Evolutionary conservation across 805 yeast genomes (phyloP), one percentile per base, ranked within the genome.

Genomic region (Myxozyma neotropica): DNA sequence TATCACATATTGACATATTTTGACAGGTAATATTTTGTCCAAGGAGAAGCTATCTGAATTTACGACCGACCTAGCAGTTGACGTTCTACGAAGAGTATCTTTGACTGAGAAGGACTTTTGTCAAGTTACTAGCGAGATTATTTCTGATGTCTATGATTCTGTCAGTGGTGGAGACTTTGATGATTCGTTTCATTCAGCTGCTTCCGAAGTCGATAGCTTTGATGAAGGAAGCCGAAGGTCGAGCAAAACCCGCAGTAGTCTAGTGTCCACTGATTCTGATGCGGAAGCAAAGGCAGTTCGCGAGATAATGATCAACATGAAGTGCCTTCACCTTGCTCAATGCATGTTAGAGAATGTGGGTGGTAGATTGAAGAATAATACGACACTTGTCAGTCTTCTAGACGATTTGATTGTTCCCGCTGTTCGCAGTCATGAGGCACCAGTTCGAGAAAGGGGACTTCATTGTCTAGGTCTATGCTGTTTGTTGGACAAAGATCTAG

Each of bases 21-120:
- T 35, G n/a, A 10, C 33, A 58, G 55, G 61, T 24, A 57, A 62
- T n/a, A 67, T 72, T 1, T 51, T 73, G 58, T 79, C 85, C 0
- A 78, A 81, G 43, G 86, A 83, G 53, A 77, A 80, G 15, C 75
- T 88, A 26, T 73, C 83, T 1, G 89, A 83, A 58, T 70, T 74
- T 5, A 75, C 85, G 31, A 79, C 84, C 26, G 80, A 80, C 39
- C 77, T 81, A 12, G 79, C 88, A 2, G 78, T 89, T 63, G 78
- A 81, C 52, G 88, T 91, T 1, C 79, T 92, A 64, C 79, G 84
- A 39, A 86, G 83, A 64, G 74, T 89, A 10, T 87, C 96, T 0
- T 83, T 86, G 21, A 88, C 81, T 70, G 96, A 90, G 68, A 81
- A 85, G 56, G 96, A 93, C 75, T 92, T 92, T 70, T 82, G 89